These are phyloP conservation scores for Lippia alba DNA, from an alignment of 305 asterid species.

Conservation along the genomic window DNA sequence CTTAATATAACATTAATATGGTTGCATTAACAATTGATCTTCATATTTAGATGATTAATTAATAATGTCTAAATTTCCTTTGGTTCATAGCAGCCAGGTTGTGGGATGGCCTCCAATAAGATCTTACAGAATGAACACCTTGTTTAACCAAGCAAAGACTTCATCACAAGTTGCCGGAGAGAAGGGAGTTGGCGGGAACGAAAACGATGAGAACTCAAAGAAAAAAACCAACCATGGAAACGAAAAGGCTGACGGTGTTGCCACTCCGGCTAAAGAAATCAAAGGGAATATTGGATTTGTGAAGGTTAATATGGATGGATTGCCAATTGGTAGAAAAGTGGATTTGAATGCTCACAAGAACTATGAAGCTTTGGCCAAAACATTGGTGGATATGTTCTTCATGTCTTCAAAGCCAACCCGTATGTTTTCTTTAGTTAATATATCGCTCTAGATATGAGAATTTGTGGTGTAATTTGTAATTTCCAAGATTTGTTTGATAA, in stretches of 20 bases:
- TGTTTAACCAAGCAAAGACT: slow-evolving; percentile 67
- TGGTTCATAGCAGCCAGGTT: slow-evolving; percentile 65
- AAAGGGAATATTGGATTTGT: slow-evolving; percentile 62
- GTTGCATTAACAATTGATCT: too few species aligned
- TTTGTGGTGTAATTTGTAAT: too few species aligned
- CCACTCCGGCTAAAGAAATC: slow-evolving; percentile 36
- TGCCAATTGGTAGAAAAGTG: slow-evolving; percentile 82
- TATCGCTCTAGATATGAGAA: too few species aligned
- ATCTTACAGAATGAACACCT: slow-evolving; percentile 71
- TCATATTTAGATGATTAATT: not conserved
- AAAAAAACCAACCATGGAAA: slow-evolving; percentile 67
- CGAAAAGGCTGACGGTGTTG: slow-evolving; percentile 39
- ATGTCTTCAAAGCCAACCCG: slow-evolving; percentile 44
- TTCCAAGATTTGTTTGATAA: too few species aligned
- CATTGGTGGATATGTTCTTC: slow-evolving; percentile 83
- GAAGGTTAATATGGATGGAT: slow-evolving; percentile 87
- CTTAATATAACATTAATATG: not conserved
- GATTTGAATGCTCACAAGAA: slow-evolving; percentile 73
- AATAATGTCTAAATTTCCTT: slow-evolving; percentile 32
- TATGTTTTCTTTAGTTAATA: slow-evolving; percentile 32
- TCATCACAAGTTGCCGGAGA: slow-evolving; percentile 54
- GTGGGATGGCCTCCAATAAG: slow-evolving; percentile 98
- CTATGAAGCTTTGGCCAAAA: slow-evolving; percentile 63
- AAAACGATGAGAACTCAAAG: slow-evolving; percentile 57
- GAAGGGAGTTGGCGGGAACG: slow-evolving; percentile 60